Evolutionary conservation across 331 rosid species (phyloP).

Genomic region (Phaseolus coccineus): DNA sequence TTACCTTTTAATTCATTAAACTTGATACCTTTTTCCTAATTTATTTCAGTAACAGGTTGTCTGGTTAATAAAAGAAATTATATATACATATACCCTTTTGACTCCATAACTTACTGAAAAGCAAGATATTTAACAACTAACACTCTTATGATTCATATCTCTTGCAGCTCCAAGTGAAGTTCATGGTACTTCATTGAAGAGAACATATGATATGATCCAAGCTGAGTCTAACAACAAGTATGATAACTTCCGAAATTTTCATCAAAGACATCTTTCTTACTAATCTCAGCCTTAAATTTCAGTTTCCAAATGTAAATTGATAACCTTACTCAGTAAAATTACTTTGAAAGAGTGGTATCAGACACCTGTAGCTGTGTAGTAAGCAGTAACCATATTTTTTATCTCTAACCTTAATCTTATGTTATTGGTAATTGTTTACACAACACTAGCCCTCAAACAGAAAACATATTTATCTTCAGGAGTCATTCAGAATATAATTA

Average conservation of each 20-base stretch:
- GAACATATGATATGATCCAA: slow-evolving; percentile 3
- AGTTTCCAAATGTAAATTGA: slow-evolving; percentile 29
- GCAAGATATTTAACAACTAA: slow-evolving; percentile 25
- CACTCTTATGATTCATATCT: background rate
- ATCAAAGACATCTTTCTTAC: slow-evolving; percentile 8
- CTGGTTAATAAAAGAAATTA: background rate
- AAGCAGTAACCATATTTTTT: slow-evolving; percentile 30
- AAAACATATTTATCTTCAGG: slow-evolving; percentile 26
- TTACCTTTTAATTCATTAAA: background rate
- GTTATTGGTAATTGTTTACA: slow-evolving; percentile 8
- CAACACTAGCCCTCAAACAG: slow-evolving; percentile 21
- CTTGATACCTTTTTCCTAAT: background rate
- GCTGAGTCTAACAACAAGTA: slow-evolving; percentile 17
- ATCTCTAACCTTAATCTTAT: slow-evolving; percentile 8
- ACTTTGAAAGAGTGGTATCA: background rate
- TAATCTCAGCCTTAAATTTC: slow-evolving; percentile 31
- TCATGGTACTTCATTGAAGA: background rate
- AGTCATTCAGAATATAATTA: slow-evolving; percentile 22
- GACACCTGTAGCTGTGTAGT: background rate
- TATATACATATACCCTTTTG: slow-evolving; percentile 15
- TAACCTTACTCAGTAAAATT: slow-evolving; percentile 22
- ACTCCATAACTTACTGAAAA: slow-evolving; percentile 11
- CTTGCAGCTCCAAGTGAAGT: slow-evolving; percentile 22
- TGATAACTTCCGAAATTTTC: slow-evolving; percentile 22
- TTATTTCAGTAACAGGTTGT: slow-evolving; percentile 24